phyloP scores from a whole-genome alignment of 331 rosid species.

The Arachis monticola region DNA sequence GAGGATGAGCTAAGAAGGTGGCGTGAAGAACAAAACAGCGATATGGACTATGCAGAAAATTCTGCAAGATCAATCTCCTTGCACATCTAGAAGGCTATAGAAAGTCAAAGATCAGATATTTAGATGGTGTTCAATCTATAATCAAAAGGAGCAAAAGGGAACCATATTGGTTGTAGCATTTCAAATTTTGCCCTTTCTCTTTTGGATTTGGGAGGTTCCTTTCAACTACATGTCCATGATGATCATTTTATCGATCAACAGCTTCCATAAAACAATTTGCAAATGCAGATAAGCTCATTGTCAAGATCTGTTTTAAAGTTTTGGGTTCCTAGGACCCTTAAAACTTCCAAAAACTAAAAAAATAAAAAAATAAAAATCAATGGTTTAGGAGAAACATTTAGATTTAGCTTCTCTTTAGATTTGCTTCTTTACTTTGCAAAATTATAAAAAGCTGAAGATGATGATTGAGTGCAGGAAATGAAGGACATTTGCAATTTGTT shows the following conservation, averaged over 20 bases:
- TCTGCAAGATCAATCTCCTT: constrained; percentile 35
- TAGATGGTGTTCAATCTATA: not conserved
- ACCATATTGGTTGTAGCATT: constrained; percentile 18
- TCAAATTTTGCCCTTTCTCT: constrained; percentile 31
- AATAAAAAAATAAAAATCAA: too few relatives aligned
- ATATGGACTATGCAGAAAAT: constrained; percentile 32
- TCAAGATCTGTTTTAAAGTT: constrained; percentile 16
- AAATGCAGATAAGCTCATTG: constrained; percentile 33
- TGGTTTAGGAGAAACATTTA: constrained; percentile 4
- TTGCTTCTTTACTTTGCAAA: not conserved
- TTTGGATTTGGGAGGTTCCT: constrained; percentile 18
- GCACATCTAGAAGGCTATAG: constrained; percentile 7
- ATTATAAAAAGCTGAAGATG: constrained; percentile 31
- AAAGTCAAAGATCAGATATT: not conserved
- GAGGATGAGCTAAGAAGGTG: constrained; percentile 62
- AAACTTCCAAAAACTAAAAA: not conserved
- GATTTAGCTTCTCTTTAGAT: constrained; percentile 21
- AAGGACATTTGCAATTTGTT: constrained; percentile 17
- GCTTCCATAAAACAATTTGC: constrained; percentile 13
- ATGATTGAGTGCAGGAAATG: constrained; percentile 29
- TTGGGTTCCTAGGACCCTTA: constrained; percentile 6
- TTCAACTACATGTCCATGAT: constrained; percentile 16
- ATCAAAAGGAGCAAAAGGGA: constrained; percentile 6
- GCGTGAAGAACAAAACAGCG: constrained; percentile 48
- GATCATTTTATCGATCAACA: constrained; percentile 23